A percentile compares a stretch with the other conserved stretches of the same genome.
These are phyloP conservation scores for Lichtheimia ornata DNA, from an alignment of 371 early-diverging fungal species.

Conservation along the genomic window DNA sequence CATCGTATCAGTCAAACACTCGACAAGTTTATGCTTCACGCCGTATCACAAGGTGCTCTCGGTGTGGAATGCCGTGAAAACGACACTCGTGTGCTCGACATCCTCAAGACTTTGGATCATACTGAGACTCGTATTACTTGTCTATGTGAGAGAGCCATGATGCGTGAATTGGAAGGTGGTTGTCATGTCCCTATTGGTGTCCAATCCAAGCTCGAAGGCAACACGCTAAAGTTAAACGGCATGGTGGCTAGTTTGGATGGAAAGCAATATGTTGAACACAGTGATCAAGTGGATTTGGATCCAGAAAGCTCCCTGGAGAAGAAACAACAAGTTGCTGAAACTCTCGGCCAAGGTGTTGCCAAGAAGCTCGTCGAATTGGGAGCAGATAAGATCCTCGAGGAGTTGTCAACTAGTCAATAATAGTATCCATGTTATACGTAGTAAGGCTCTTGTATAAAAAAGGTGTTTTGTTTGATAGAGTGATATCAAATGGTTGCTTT, in stretches of 20 bases:
- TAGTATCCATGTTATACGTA: neutral
- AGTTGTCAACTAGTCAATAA: slow-evolving; percentile 2
- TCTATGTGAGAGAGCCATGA: slow-evolving; percentile 85
- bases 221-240: slow-evolving; percentile 55
- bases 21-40: slow-evolving; percentile 74
- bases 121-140: slow-evolving; percentile 68
- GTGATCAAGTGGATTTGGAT: slow-evolving; percentile 39
- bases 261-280: slow-evolving; percentile 50
- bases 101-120: slow-evolving; percentile 71
- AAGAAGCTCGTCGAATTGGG: slow-evolving; percentile 27
- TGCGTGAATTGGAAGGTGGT: slow-evolving; percentile 93
- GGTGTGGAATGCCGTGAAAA: slow-evolving; percentile 83
- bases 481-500: too few relatives aligned
- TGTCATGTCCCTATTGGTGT: slow-evolving; percentile 97
- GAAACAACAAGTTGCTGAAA: slow-evolving; percentile 26
- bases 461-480: too few relatives aligned
- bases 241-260: slow-evolving; percentile 77
- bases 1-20: slow-evolving; percentile 76
- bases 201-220: slow-evolving; percentile 55
- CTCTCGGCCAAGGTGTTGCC: slow-evolving; percentile 33
- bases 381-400: slow-evolving; percentile 40
- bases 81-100: slow-evolving; percentile 51
- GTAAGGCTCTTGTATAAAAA: too few relatives aligned
- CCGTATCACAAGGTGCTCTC: slow-evolving; percentile 95
- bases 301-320: slow-evolving; percentile 31